phyloP scores from a whole-genome alignment of 148 eudicot genomes.

The Amaranthus cruentus region DNA sequence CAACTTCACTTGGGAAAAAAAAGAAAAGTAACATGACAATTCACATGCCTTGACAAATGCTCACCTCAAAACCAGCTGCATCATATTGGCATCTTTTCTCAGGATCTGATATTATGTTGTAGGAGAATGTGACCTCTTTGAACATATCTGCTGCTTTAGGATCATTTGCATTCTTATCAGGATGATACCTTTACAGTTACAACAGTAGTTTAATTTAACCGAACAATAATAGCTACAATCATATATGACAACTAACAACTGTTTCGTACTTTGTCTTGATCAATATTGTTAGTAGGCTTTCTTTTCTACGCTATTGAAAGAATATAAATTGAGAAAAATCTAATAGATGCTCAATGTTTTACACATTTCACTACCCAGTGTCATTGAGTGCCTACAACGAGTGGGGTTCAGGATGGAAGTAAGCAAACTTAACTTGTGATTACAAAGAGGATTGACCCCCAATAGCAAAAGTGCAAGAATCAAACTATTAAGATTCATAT shows the following conservation, averaged over 20 bases:
- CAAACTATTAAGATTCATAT: too few relatives aligned
- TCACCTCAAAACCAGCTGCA: constrained; percentile 86
- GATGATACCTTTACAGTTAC: constrained; percentile 65
- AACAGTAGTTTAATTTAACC: constrained; percentile 14
- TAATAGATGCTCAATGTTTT: too few relatives aligned
- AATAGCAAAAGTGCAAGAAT: too few relatives aligned
- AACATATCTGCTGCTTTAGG: constrained; percentile 86
- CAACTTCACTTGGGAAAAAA: neutral
- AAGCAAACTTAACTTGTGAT: too few relatives aligned
- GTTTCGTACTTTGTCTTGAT: neutral
- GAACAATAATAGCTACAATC: neutral
- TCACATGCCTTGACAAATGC: constrained; percentile 11
- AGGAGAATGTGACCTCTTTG: constrained; percentile 87
- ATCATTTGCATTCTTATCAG: constrained; percentile 93
- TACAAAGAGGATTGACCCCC: too few relatives aligned
- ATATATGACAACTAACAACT: neutral
- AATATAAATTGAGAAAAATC: too few relatives aligned
- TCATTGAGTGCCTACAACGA: too few relatives aligned
- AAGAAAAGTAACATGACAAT: neutral
- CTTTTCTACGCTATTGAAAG: too few relatives aligned
- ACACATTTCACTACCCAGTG: too few relatives aligned
- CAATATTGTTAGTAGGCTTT: neutral
- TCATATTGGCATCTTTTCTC: constrained; percentile 87
- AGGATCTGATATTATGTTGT: constrained; percentile 81
- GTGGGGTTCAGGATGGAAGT: too few relatives aligned